Conservation (phyloP, 805 yeast species). For the Blastobotrys americana region DNA sequence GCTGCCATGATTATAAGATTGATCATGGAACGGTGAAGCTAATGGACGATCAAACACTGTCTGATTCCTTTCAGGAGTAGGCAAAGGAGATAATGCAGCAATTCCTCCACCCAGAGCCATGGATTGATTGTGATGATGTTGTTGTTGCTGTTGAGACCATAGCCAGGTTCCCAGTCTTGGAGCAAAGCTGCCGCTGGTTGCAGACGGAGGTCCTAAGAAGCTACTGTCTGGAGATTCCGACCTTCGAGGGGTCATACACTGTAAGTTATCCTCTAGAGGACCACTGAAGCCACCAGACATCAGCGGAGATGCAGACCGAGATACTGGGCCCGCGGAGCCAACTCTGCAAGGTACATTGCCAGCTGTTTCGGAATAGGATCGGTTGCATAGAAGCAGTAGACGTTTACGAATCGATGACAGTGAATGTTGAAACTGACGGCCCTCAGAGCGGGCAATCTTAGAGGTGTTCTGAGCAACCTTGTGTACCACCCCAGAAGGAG, state of each 20-base stretch:
- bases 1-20: not conserved
- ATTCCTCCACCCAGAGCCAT: conserved; percentile 1
- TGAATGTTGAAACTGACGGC: conserved; percentile 28
- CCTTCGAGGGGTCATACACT: conserved; percentile 6
- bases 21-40: conserved; percentile 28
- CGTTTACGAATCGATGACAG: conserved; percentile 29
- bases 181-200: not conserved
- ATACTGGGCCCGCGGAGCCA: conserved; percentile 2
- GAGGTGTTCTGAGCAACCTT: conserved; percentile 52
- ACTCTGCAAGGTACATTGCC: not conserved
- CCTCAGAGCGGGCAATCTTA: conserved; percentile 26
- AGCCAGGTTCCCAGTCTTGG: not conserved
- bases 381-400: conserved; percentile 23
- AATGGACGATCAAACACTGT: conserved; percentile 15
- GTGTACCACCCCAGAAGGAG: conserved; percentile 61
- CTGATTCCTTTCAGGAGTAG: conserved; percentile 2
- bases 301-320: conserved; percentile 2
- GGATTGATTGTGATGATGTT: not conserved
- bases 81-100: conserved; percentile 3
- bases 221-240: not conserved
- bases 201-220: not conserved
- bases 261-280: not conserved
- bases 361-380: conserved; percentile 10
- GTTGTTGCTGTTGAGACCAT: conserved; percentile 5
- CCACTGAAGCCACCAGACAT: not conserved